phyloP scores from a whole-genome alignment of 805 yeast genomes.

The Lachancea dasiensis region DNA sequence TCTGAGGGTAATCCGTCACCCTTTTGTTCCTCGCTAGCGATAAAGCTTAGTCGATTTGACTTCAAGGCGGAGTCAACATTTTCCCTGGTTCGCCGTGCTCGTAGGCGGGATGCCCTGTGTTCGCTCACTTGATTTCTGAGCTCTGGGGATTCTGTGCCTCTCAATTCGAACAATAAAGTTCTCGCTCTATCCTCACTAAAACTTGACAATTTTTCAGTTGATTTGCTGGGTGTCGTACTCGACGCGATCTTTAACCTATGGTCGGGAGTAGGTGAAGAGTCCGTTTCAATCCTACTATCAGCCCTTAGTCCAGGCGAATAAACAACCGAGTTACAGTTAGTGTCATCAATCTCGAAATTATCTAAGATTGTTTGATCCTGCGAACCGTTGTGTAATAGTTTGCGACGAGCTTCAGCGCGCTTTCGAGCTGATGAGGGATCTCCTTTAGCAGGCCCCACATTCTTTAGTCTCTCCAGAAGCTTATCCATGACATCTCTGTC shows the following conservation, averaged over 20 bases:
- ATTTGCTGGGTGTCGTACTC: background rate
- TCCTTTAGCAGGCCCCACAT: slow-evolving; percentile 72
- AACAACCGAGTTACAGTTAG: slow-evolving; percentile 2
- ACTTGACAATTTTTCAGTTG: background rate
- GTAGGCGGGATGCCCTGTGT: slow-evolving; percentile 19
- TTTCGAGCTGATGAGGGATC: slow-evolving; percentile 78
- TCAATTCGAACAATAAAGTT: slow-evolving; percentile 52
- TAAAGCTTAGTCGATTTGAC: slow-evolving; percentile 7
- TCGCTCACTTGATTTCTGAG: slow-evolving; percentile 21
- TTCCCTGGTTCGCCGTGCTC: slow-evolving; percentile 5
- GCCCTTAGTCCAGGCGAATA: slow-evolving; percentile 9
- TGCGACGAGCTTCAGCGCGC: slow-evolving; percentile 68
- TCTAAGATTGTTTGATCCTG: slow-evolving; percentile 9
- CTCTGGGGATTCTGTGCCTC: slow-evolving; percentile 35
- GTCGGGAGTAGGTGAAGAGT: slow-evolving; percentile 25
- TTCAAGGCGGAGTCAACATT: background rate
- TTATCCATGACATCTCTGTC: slow-evolving; percentile 68
- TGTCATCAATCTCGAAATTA: slow-evolving; percentile 7
- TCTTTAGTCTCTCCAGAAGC: slow-evolving; percentile 76
- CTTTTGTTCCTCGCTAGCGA: background rate
- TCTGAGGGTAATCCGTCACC: background rate
- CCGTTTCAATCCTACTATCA: slow-evolving; percentile 17
- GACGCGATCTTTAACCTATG: slow-evolving; percentile 2
- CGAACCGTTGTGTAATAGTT: slow-evolving; percentile 39
- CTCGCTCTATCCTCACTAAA: slow-evolving; percentile 39